phyloP scores from a whole-genome alignment of 352 stramenopile species.

The Proteromonas lacertae region DNA sequence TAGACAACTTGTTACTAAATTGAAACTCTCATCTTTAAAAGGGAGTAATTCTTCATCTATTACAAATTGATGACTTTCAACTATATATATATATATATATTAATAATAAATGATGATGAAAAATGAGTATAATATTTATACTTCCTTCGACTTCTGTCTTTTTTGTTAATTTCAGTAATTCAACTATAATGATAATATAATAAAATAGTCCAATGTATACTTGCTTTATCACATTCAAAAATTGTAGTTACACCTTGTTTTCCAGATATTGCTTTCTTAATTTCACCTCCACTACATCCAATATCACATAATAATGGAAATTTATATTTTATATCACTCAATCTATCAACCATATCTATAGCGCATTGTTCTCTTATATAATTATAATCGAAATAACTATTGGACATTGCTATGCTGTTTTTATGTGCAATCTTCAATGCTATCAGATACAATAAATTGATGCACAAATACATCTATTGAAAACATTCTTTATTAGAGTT shows the following conservation, averaged over 20 bases:
- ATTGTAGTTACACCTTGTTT: background rate
- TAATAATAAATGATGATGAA: background rate
- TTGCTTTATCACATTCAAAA: conserved; percentile 7
- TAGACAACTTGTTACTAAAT: conserved; percentile 69
- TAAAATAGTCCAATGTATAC: conserved; percentile 8
- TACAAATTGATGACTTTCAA: conserved; percentile 5
- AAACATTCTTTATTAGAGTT: too few species aligned
- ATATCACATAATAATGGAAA: conserved; percentile 31
- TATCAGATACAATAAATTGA: too few species aligned
- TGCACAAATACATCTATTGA: too few species aligned
- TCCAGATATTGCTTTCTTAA: conserved; percentile 18
- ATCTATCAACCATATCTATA: conserved; percentile 18
- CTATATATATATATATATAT: background rate
- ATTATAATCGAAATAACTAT: too few species aligned
- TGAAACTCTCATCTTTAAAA: conserved; percentile 68
- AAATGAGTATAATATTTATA: background rate
- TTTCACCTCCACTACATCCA: conserved; percentile 17
- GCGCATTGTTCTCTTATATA: conserved; percentile 23
- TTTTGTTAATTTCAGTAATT: background rate
- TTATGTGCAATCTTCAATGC: too few species aligned
- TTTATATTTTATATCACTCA: conserved; percentile 25
- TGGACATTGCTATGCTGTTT: too few species aligned
- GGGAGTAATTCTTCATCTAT: conserved; percentile 58
- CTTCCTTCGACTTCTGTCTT: background rate
- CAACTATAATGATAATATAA: conserved; percentile 8